Evolutionary conservation across 2,329 filamentous ascomycete species (phyloP), one percentile per base, ranked within the genome.

Genomic region (Calonectria montana): DNA sequence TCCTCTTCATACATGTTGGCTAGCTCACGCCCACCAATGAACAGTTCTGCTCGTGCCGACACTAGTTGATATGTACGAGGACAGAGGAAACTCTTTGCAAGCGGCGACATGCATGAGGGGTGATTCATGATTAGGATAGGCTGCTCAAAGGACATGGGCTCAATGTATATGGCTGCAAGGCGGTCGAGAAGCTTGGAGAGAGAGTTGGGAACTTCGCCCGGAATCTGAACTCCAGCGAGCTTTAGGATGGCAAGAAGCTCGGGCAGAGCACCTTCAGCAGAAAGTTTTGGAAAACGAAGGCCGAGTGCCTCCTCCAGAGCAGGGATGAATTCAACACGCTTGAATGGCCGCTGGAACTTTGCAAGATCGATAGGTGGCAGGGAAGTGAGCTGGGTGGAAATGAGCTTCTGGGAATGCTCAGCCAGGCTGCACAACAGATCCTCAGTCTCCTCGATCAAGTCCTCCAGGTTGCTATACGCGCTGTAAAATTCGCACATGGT

Each of bases 1-100:
- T 99, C 97, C 84, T 99, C 97, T 82, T 99, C 97, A 83, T 99
- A 99, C 86, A 96, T 97, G 83, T 99, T 99, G 72, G 96, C 94
- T 37, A 98, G 88, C 81, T 99, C 97, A 67, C 91, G 91, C 47
- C 93, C 91, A 62, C 91, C 86, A 73, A 97, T 90, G 84, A 97
- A 98, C 25, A 98, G 89, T 83, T 98, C 96, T 0, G 94, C 94
- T 7, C 96, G 92, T 1, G 94, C 94, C 1, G 95, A 93, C 1
- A 98, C 91, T 10, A 89, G 83, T 81, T 98, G 96, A 16, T 88
- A 87, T 0, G 92, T 93, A 10, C 80, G 83, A 0, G 91, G 89
- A 81, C 95, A 94, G 23, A 88, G 79, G 84, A 94, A 97, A 65
- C 94, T 95, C 86, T 98, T 98, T 27, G 96, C 92, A 9, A 99